Evolutionary conservation across 1,284 basidiomycete genomes (phyloP).

Genomic region (Cryptococcus sp.): DNA sequence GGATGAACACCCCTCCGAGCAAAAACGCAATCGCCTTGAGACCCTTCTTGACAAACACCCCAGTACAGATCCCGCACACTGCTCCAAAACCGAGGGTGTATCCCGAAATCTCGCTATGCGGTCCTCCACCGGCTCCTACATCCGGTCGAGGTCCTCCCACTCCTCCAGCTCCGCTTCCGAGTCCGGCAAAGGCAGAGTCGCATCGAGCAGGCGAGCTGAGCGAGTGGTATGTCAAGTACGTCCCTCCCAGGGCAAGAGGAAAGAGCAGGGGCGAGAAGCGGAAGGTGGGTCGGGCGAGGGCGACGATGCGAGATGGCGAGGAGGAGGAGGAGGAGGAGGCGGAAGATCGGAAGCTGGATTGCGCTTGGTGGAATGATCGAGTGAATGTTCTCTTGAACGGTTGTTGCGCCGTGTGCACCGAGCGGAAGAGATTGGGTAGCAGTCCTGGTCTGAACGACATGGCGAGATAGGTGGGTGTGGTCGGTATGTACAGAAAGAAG

Average conservation of each 20-base stretch:
- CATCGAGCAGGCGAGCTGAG: conserved; percentile 11
- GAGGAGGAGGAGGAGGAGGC: conserved; percentile 8
- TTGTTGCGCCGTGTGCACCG: neutral
- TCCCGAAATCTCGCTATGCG: conserved; percentile 63
- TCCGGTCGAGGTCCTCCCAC: conserved; percentile 6
- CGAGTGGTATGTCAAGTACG: conserved; percentile 14
- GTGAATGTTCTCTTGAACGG: conserved; percentile 2
- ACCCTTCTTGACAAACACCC: conserved; percentile 92
- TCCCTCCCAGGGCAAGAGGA: conserved; percentile 34
- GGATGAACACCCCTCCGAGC: conserved; percentile 75
- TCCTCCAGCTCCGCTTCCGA: neutral
- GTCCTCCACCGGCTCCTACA: conserved; percentile 19
- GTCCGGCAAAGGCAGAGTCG: neutral
- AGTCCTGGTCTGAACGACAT: conserved; percentile 28
- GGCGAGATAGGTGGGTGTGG: too few species aligned
- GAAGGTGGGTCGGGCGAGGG: conserved; percentile 11
- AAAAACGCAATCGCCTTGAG: conserved; percentile 74
- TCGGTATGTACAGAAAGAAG: too few species aligned
- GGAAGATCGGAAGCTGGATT: conserved; percentile 15
- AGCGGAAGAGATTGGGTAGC: conserved; percentile 14
- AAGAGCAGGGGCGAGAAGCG: conserved; percentile 15
- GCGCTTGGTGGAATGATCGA: conserved; percentile 2
- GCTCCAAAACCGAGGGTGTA: conserved; percentile 85
- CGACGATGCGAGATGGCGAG: neutral
- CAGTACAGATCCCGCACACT: conserved; percentile 77